Conservation (phyloP, 164 flowering plant species). For the Vitis labrusca region DNA sequence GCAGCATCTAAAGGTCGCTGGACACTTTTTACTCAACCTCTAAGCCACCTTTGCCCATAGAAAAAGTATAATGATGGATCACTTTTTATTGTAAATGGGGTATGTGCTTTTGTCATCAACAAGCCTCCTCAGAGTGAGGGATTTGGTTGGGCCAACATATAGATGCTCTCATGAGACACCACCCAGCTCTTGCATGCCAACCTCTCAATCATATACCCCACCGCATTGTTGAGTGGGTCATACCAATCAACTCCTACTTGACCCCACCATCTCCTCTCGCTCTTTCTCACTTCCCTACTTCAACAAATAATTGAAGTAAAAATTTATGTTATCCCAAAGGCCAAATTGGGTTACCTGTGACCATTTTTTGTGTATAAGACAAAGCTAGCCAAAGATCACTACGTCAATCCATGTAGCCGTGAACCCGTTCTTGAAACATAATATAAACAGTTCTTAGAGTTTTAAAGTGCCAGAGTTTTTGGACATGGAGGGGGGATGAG, state of each 20-base stretch:
- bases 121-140: conserved; percentile 24
- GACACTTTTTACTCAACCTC: neutral
- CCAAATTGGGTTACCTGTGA: no score
- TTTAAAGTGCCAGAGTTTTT: no score
- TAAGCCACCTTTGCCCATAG: neutral
- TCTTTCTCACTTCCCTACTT: neutral
- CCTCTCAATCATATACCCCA: neutral
- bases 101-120: conserved; percentile 21
- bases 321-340: no score
- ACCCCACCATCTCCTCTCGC: neutral
- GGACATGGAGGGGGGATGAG: no score
- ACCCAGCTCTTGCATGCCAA: conserved; percentile 17
- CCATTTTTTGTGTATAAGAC: no score
- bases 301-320: neutral
- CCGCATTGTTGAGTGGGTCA: conserved; percentile 4
- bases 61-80: conserved; percentile 15
- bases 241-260: conserved; percentile 4
- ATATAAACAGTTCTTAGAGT: no score
- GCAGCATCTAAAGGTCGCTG: neutral
- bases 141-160: conserved; percentile 3
- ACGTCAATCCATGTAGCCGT: no score
- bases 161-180: conserved; percentile 10
- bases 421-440: no score
- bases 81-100: conserved; percentile 8
- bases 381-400: no score